A percentile compares a stretch with the other conserved stretches of the same genome.
These are phyloP conservation scores for Pseudonitzschia delicatissima DNA, from an alignment of 108 stramenopile species.

Conservation along the genomic window DNA sequence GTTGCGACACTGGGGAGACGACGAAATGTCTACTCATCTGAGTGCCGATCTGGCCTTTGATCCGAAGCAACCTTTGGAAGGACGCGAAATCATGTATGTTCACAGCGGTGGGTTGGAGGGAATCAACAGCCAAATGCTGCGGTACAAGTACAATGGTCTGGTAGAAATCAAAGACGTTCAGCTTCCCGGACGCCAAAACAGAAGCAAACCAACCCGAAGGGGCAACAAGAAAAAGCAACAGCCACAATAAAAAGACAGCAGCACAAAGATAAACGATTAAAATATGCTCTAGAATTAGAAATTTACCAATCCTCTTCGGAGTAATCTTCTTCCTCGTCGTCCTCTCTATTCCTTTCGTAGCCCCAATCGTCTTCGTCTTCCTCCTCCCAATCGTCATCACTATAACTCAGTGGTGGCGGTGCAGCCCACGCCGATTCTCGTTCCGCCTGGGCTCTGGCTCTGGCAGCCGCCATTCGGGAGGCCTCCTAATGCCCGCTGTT, in stretches of 20 bases:
- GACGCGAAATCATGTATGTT: conserved; percentile 80
- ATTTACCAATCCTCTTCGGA: not conserved
- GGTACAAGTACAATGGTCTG: conserved; percentile 85
- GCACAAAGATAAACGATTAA: too few species aligned
- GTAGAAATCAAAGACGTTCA: conserved; percentile 47
- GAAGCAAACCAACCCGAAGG: conserved; percentile 1
- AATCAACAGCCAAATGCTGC: conserved; percentile 75
- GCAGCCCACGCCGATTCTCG: conserved; percentile 25
- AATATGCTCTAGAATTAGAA: too few species aligned
- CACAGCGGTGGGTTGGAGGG: conserved; percentile 93
- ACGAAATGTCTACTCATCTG: conserved; percentile 23
- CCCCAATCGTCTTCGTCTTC: conserved; percentile 6
- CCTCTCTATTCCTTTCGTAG: conserved; percentile 6
- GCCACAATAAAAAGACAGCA: not conserved
- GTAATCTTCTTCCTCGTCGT: conserved; percentile 13
- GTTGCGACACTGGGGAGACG: conserved; percentile 59
- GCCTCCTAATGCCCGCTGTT: conserved; percentile 49
- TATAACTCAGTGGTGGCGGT: not conserved
- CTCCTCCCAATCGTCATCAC: not conserved
- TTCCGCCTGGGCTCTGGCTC: conserved; percentile 19
- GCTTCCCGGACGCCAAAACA: conserved; percentile 18
- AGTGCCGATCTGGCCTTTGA: conserved; percentile 23
- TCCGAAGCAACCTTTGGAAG: conserved; percentile 42
- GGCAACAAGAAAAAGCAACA: not conserved
- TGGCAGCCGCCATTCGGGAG: conserved; percentile 19